These are phyloP conservation scores for Lactarius indigo DNA, from an alignment of 768 basidiomycete genomes.

Conservation along the genomic window DNA sequence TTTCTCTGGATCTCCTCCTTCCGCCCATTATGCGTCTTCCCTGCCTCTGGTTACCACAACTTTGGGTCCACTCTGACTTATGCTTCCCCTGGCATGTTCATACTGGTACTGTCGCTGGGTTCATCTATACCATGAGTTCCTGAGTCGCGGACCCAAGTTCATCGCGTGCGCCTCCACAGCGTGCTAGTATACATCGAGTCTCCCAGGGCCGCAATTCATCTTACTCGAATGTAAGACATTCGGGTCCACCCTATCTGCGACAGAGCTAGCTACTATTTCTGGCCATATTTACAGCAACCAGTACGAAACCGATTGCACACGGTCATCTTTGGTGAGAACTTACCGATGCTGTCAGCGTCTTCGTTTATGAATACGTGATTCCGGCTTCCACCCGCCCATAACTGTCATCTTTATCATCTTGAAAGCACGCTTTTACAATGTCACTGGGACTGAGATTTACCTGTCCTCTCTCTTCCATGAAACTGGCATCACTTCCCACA, in stretches of 20 bases:
- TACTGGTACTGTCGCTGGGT: background rate
- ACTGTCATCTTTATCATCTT: background rate
- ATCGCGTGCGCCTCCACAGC: conserved; percentile 58
- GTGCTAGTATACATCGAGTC: conserved; percentile 92
- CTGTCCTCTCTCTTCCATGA: conserved; percentile 86
- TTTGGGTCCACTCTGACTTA: no score
- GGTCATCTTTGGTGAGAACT: conserved; percentile 94
- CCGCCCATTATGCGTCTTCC: no score
- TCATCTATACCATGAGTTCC: background rate
- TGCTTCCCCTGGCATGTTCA: no score
- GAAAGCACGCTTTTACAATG: conserved; percentile 86
- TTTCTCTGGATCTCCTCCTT: no score
- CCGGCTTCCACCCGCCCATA: background rate
- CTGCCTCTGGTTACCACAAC: no score
- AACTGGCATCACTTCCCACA: conserved; percentile 83
- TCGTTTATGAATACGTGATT: conserved; percentile 95
- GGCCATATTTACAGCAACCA: conserved; percentile 88
- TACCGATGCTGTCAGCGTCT: conserved; percentile 97
- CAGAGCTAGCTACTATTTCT: conserved; percentile 96
- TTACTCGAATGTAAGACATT: conserved; percentile 93
- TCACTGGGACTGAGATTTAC: conserved; percentile 81
- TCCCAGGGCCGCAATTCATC: conserved; percentile 72
- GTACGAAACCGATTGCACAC: conserved; percentile 97
- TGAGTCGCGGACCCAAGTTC: conserved; percentile 30
- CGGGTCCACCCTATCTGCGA: conserved; percentile 94